Evolutionary conservation across 257 asterid genomes (phyloP), one percentile per base, ranked within the genome.

Genomic region (Solanum peruvianum): DNA sequence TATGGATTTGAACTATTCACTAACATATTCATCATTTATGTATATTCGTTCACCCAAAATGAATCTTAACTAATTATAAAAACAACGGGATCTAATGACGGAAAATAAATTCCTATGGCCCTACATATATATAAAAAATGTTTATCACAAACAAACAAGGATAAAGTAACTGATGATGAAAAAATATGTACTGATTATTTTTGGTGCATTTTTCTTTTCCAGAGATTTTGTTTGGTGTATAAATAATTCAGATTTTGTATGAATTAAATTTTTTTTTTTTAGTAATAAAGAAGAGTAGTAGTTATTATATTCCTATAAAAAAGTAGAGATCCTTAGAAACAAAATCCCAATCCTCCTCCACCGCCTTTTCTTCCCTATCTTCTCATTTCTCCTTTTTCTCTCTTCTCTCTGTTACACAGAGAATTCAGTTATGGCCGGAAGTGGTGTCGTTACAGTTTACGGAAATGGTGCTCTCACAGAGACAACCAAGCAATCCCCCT

Each of bases 381-480:
- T 45, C 23, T 23, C 66, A 11, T 45, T 80, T 47, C 84, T 77
- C 25, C 11, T 23, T 10, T 2, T 2, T 20, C n/a, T 44, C 39
- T 14, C 62, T 15, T 45, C 23, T 75, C 15, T 41, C 35, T 41
- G 82, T 3, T 29, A 49, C 86, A n/a, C 67, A 71, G 9, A 29
- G 11, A 3, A 41, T 15, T 20, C 16, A 4, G 66, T 56, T 85
- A 95, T 95, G 98, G 94, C 98, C 75, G 98, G 93, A 88, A 93
- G 94, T 90, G 98, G 99, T 89, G 99, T 96, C 37, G 99, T 96
- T 33, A 93, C 98, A 80, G 94, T 96, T 31, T 95, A 96, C 58
- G 98, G 98, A 44, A 96, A 95, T 92, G 99, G 99, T 88, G 96
- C 98, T 3, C 89, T 96, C 84, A 91, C 99, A 69, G 99, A 95